A percentile compares a stretch with the other conserved stretches of the same genome.
phyloP scores from a whole-genome alignment of 73 alveolate species.

The Paramecium pentaurelia region DNA sequence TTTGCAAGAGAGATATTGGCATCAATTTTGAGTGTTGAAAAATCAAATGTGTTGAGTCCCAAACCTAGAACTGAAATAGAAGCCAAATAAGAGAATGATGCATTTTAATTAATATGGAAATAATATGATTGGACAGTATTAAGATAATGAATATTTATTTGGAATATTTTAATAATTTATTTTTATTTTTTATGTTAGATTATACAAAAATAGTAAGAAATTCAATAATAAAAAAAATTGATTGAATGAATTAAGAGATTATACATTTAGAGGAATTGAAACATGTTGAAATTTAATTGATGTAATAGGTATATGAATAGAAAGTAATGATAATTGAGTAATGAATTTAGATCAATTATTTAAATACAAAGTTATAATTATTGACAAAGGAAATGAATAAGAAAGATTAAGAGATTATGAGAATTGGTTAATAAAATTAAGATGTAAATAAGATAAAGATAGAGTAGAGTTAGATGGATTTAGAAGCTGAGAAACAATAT shows the following conservation, averaged over 20 bases:
- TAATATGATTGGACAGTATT: neutral
- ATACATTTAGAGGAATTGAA: neutral
- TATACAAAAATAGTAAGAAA: neutral
- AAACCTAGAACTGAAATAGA: neutral
- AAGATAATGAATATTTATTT: too few relatives aligned
- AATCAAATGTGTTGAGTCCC: slow-evolving; percentile 40
- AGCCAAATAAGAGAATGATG: neutral
- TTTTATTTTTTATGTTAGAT: too few relatives aligned
- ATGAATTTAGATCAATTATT: neutral
- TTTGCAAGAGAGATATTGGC: slow-evolving; percentile 58
- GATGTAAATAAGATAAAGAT: neutral
- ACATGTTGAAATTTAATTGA: neutral
- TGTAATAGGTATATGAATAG: slow-evolving; percentile 14
- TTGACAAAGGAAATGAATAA: neutral
- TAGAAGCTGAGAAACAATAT: neutral
- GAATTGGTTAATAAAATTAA: neutral
- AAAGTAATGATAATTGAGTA: neutral
- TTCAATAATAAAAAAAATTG: too few relatives aligned
- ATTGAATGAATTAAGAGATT: neutral
- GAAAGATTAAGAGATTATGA: neutral
- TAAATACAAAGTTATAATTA: neutral
- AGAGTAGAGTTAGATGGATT: neutral
- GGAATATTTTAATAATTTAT: too few relatives aligned
- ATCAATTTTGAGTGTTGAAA: slow-evolving; percentile 29
- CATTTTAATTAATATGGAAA: slow-evolving; percentile 43